These are phyloP conservation scores for Talaromyces sp. DNA, from an alignment of 2,329 filamentous ascomycete species.

Conservation along the genomic window DNA sequence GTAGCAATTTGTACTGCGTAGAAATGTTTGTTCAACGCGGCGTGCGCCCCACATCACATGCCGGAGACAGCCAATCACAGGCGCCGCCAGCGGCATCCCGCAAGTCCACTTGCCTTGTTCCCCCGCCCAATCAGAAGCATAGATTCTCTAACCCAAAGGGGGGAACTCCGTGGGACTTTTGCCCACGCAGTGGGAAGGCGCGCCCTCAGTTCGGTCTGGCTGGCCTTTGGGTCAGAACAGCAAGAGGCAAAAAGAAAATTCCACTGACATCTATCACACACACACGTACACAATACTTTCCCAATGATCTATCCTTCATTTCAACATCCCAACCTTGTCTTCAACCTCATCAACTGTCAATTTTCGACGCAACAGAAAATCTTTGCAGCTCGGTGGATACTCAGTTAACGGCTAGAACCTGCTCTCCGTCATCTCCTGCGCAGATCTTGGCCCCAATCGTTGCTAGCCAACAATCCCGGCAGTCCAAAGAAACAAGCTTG, in stretches of 20 bases:
- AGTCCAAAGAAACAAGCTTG: constrained; percentile 1
- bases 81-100: neutral
- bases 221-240: neutral
- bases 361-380: neutral
- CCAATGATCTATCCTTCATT: neutral
- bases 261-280: neutral
- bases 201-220: neutral
- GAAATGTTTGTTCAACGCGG: neutral
- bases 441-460: constrained; percentile 17
- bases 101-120: constrained; percentile 2
- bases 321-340: neutral
- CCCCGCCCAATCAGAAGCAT: constrained; percentile 5
- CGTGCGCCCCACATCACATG: neutral
- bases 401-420: neutral
- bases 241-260: constrained; percentile 3
- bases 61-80: constrained; percentile 3
- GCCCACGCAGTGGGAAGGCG: neutral
- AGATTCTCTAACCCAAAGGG: neutral
- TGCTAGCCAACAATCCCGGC: constrained; percentile 10
- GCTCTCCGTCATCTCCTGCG: neutral
- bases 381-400: neutral
- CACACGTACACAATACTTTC: neutral
- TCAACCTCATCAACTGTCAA: neutral
- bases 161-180: neutral
- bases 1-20: neutral